Evolutionary conservation across 1,284 basidiomycete species (phyloP), one percentile per base, ranked within the genome.

Genomic region (Trametes sp.): DNA sequence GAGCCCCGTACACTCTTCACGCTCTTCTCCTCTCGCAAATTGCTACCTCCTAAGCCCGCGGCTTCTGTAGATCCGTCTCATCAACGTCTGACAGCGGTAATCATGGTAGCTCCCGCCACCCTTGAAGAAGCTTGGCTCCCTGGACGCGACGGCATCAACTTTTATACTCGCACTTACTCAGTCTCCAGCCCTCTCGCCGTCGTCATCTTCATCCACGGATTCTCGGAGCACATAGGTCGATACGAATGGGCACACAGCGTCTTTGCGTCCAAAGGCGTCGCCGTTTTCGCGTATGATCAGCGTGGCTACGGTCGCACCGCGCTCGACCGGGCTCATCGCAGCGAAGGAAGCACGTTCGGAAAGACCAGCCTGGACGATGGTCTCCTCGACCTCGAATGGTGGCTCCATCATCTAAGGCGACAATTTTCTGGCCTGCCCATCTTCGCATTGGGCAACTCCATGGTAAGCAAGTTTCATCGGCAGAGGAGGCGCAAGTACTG

Each of bases 241-340:
- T 94, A 93, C 69, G 80, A 86, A 38, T 79, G 87, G 59, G 85
- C 88, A 66, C 92, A 95, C 73, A 80, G 82, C 16, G 72, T 80
- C 64, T 81, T 87, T 64, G 77, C 87, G 2, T 77, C 81, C 16
- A 79, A 79, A 23, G 87, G 84, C 0, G 81, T 94, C 64, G 82
- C 84, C 23, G 80, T 94, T 23, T 88, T 93, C 62, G 82, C 92
- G 0, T 93, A 86, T 71, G 95, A 96, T 79, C 90, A 93, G 77
- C 86, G 95, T 51, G 95, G 95, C 0, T 95, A 90, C 72, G 95
- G 95, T 1, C 79, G 83, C 45, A 96, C 94, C 1, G 89, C 87
- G 1, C 78, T 82, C 54, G 90, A 91, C 67, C n/a, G 49, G 13
- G 76, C 78, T 52, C 77, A 81, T 41, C 72, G 75, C 54, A 77